Evolutionary conservation across 1,284 basidiomycete species (phyloP), one percentile per base, ranked within the genome.

Genomic region (Limonomyces culmigenus): DNA sequence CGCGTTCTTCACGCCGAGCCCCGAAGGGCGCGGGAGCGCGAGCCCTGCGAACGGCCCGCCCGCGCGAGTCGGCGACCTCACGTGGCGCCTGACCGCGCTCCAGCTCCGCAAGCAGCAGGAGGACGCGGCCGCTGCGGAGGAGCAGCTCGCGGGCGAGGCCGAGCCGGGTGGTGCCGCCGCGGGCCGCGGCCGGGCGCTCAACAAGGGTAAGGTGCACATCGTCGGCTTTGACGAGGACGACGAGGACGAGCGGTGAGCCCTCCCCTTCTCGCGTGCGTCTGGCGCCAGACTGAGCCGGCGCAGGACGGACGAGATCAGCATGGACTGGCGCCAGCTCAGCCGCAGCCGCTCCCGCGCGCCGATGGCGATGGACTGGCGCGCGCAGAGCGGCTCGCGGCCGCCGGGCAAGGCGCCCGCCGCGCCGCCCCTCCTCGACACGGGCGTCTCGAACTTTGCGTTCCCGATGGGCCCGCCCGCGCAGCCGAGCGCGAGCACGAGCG

Each of bases 51-150:
- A n/a, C n/a, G 91, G 27, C 87, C 95, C 52, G 87, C 8, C 85
- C 0, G 86, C 91, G 52, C 64, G 91, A 44, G 92, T 97, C 88
- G 93, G 97, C 61, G 96, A 95, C 51, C 55, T 96, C 36, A 95
- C 91, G 0, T 96, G 93, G 93, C 63, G 95, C 42, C 87, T 97
- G 86, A 96, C 96, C 92, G 84, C 91, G 31, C 64, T 98, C 50
- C 84, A 81, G 6, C 58, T 96, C 42, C 80, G 83, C 62, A 91
- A 86, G 64, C 80, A 83, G 60, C 79, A 70, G 55, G 78, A 71
- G 38, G 77, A 74, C 39, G 86, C 73, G 49, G 75, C 45, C 35
- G 49, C 41, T 36, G 45, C 41, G 38, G 37, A 37, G 41, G 44
- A 39, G 34, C 44, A 34, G 29, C 34, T 27, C 32, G 40, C 44